Conservation (phyloP, 176 grass and related monocot species). For the sorghum (Sorghum bicolor) region Sorghum_bicolor_NCBIv3 NC_012879.2:58933501-58934000, state of each 20-base stretch:
- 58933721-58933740: neutral
- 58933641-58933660: neutral
- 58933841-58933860: neutral
- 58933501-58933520: neutral
- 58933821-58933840: neutral
- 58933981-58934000: neutral
- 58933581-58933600: slow-evolving; percentile 3
- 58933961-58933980: neutral
- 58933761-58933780: slow-evolving; percentile 27
- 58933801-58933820: neutral
- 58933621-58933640: slow-evolving; percentile 30
- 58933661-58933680: slow-evolving; percentile 8
- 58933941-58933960: neutral
- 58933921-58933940: slow-evolving; percentile 11
- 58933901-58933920: slow-evolving; percentile 58
- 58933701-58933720: neutral
- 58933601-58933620: neutral
- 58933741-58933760: neutral
- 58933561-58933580: neutral
- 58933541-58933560: neutral
- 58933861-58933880: neutral
- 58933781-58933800: slow-evolving; percentile 22
- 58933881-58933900: slow-evolving; percentile 31
- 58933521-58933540: neutral
- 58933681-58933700: neutral